phyloP scores from a whole-genome alignment of 345 rosid genomes.

The Microcos paniculata region DNA sequence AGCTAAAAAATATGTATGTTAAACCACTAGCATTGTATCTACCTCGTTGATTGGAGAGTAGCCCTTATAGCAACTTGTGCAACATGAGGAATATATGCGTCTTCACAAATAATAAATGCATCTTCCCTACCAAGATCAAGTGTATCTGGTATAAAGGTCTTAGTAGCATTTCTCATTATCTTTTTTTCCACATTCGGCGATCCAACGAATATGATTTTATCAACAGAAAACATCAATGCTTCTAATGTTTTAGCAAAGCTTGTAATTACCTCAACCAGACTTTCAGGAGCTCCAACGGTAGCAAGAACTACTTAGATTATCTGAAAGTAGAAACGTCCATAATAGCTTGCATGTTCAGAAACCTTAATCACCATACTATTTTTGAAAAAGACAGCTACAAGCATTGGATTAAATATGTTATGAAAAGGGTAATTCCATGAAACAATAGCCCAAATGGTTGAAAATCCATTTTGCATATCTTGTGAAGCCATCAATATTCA shows the following conservation, averaged over 20 bases:
- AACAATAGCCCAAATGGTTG: slow-evolving; percentile 96
- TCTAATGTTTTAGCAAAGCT: slow-evolving; percentile 98
- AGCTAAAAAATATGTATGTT: slow-evolving; percentile 75
- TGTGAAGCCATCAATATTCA: slow-evolving; percentile 70
- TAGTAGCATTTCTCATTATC: slow-evolving; percentile 93
- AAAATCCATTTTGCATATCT: slow-evolving; percentile 84
- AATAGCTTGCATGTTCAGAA: slow-evolving; percentile 96
- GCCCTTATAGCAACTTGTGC: slow-evolving; percentile 96
- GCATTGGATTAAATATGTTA: slow-evolving; percentile 95
- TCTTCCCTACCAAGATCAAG: slow-evolving; percentile 99
- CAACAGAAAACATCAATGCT: slow-evolving; percentile 87
- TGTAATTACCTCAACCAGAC: slow-evolving; percentile 87
- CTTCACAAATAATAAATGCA: slow-evolving; percentile 91
- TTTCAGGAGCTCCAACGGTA: slow-evolving; percentile 96
- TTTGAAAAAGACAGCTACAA: slow-evolving; percentile 95
- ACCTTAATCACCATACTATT: slow-evolving; percentile 92
- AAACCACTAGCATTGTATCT: slow-evolving; percentile 99
- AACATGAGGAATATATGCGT: slow-evolving; percentile 80
- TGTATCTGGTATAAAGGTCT: slow-evolving; percentile 76
- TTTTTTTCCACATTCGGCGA: slow-evolving; percentile 94
- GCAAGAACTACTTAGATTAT: slow-evolving; percentile 96
- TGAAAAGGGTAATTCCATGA: slow-evolving; percentile 99
- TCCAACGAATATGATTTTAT: slow-evolving; percentile 95
- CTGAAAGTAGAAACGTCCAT: slow-evolving; percentile 87
- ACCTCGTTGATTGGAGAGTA: slow-evolving; percentile 86